phyloP scores from a whole-genome alignment of 164 flowering plant species.

The Piper longum region DNA sequence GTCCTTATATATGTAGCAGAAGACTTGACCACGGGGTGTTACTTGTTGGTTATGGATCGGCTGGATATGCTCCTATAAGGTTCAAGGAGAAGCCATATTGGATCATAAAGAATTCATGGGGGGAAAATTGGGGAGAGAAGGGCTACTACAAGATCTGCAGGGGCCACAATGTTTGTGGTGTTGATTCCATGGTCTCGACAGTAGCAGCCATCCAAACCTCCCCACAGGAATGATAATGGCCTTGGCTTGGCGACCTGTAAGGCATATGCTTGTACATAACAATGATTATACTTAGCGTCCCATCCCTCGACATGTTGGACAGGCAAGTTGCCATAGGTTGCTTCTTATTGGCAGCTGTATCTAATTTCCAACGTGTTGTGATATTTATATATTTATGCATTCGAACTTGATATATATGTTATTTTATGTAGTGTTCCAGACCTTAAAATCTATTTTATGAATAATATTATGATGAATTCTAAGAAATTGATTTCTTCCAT shows the following conservation, averaged over 20 bases:
- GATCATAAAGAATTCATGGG: conserved; percentile 98
- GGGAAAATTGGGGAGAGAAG: conserved; percentile 80
- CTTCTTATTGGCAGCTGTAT: too few relatives aligned
- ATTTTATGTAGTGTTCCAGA: too few relatives aligned
- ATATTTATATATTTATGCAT: too few relatives aligned
- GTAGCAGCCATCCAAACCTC: conserved; percentile 41
- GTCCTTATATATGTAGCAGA: conserved; percentile 71
- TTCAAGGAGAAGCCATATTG: conserved; percentile 81
- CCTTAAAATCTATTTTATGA: too few relatives aligned
- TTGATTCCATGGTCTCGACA: conserved; percentile 87
- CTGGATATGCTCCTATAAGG: conserved; percentile 57
- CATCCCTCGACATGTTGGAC: neutral
- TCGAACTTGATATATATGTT: too few relatives aligned
- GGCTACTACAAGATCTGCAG: conserved; percentile 93
- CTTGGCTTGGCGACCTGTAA: too few relatives aligned
- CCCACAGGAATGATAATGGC: neutral
- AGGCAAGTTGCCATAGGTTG: too few relatives aligned
- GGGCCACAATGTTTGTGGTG: conserved; percentile 77
- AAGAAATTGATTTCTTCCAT: too few relatives aligned
- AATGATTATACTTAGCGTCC: neutral
- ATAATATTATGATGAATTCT: too few relatives aligned
- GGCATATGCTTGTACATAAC: neutral
- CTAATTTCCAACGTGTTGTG: too few relatives aligned
- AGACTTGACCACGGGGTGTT: conserved; percentile 76
- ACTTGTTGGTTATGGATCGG: conserved; percentile 72